Evolutionary conservation across 129 eudicot species (phyloP).

Genomic region (Kitagawia praeruptora): DNA sequence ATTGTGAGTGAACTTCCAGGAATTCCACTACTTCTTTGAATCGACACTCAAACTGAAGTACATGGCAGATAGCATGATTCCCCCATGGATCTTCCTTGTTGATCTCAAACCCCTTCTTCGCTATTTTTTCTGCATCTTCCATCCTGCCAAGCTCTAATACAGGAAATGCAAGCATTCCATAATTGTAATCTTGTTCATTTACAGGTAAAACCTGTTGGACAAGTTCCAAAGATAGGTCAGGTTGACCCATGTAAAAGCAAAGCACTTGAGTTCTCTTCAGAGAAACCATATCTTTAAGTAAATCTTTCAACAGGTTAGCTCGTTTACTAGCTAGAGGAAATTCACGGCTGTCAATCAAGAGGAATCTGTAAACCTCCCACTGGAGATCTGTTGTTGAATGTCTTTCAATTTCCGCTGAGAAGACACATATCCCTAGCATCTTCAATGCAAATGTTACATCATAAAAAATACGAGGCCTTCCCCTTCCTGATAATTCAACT

Average conservation of each 20-base stretch:
- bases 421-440: slow-evolving; percentile 65
- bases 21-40: slow-evolving; percentile 79
- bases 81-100: slow-evolving; percentile 82
- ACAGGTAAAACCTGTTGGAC: slow-evolving; percentile 65
- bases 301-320: slow-evolving; percentile 53
- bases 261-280: slow-evolving; percentile 80
- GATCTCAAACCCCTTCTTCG: slow-evolving; percentile 61
- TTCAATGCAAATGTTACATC: slow-evolving; percentile 68
- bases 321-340: slow-evolving; percentile 28
- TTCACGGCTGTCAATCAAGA: slow-evolving; percentile 55
- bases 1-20: slow-evolving; percentile 61
- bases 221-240: slow-evolving; percentile 70
- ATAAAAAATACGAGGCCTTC: slow-evolving; percentile 84
- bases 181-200: slow-evolving; percentile 49
- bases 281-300: slow-evolving; percentile 74
- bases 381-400: slow-evolving; percentile 53
- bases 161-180: slow-evolving; percentile 95
- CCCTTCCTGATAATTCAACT: slow-evolving; percentile 72
- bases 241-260: slow-evolving; percentile 86
- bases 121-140: slow-evolving; percentile 73
- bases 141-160: slow-evolving; percentile 70
- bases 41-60: slow-evolving; percentile 69
- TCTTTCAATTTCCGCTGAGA: slow-evolving; percentile 83
- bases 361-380: slow-evolving; percentile 91
- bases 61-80: slow-evolving; percentile 91